These are phyloP conservation scores for Colletotrichum spaethianum DNA, from an alignment of 2,329 filamentous ascomycete species.

Conservation along the genomic window DNA sequence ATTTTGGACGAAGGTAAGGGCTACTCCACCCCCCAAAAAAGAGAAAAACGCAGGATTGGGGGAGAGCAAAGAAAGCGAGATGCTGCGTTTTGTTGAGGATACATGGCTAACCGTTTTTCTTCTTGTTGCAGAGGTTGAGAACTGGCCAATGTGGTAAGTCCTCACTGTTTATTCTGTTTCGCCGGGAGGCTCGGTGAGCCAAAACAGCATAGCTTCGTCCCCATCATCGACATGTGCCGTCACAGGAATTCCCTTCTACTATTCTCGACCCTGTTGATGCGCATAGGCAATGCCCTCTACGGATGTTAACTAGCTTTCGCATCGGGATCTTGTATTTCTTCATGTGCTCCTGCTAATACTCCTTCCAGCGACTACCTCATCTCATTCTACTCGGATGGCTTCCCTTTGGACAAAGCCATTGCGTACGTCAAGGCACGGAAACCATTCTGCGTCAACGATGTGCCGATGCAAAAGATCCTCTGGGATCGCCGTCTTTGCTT, in stretches of 20 bases:
- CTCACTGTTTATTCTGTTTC: constrained; percentile 4
- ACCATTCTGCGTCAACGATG: constrained; percentile 97
- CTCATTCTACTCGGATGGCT: constrained; percentile 98
- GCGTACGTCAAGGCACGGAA: constrained; percentile 94
- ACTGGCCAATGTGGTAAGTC: constrained; percentile 89
- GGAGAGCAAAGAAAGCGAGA: neutral
- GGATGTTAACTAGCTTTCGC: neutral
- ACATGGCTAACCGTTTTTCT: constrained; percentile 8
- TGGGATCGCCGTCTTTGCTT: constrained; percentile 96
- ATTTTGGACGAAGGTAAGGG: constrained; percentile 88
- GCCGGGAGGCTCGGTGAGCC: constrained; percentile 50
- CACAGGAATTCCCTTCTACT: neutral
- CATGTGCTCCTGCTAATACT: constrained; percentile 23
- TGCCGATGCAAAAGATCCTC: constrained; percentile 96
- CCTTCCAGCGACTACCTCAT: constrained; percentile 85
- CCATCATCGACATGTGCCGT: neutral
- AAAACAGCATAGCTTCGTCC: constrained; percentile 51
- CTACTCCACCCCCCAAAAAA: neutral
- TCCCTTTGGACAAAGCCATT: constrained; percentile 96
- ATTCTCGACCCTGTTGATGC: neutral
- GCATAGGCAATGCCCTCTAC: neutral
- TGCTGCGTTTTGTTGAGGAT: neutral
- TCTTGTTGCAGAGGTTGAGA: constrained; percentile 78
- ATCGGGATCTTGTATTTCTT: neutral
- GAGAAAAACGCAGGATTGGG: no score